These are phyloP conservation scores for Breviolum minutum DNA, from an alignment of 73 alveolate species.

Conservation along the genomic window DNA sequence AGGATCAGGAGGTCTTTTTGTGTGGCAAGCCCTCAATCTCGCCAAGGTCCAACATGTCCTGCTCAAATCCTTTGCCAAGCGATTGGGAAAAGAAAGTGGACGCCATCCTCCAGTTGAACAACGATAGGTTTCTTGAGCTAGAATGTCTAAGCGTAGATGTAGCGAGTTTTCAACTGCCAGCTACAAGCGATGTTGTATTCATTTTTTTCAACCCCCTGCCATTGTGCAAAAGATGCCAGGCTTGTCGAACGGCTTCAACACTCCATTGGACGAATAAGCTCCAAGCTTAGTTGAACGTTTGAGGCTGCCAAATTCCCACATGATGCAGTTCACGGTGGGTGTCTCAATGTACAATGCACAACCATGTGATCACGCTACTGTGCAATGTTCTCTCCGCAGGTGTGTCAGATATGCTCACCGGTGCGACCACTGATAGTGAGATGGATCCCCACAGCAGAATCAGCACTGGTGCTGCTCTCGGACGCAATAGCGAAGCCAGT, in stretches of 20 bases:
- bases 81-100: conserved; percentile 16
- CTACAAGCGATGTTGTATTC: no score
- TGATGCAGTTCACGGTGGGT: no score
- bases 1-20: no score
- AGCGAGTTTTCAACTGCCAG: no score
- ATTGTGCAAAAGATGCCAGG: neutral
- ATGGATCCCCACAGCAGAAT: neutral
- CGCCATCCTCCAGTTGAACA: neutral
- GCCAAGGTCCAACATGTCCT: neutral
- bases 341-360: no score
- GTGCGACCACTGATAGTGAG: conserved; percentile 12
- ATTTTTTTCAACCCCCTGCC: no score
- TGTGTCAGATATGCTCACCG: neutral
- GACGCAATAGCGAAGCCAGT: neutral
- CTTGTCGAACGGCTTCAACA: conserved; percentile 6
- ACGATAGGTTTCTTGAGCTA: neutral
- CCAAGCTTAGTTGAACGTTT: no score
- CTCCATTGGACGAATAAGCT: neutral
- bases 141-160: no score
- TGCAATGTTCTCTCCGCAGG: neutral
- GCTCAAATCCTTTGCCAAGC: neutral
- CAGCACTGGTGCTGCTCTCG: conserved; percentile 15
- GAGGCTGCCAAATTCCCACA: no score
- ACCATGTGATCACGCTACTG: no score
- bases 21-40: no score